phyloP scores from a whole-genome alignment of 225 moss, liverwort and hornwort genomes.

The Anthoceros angustus region DNA sequence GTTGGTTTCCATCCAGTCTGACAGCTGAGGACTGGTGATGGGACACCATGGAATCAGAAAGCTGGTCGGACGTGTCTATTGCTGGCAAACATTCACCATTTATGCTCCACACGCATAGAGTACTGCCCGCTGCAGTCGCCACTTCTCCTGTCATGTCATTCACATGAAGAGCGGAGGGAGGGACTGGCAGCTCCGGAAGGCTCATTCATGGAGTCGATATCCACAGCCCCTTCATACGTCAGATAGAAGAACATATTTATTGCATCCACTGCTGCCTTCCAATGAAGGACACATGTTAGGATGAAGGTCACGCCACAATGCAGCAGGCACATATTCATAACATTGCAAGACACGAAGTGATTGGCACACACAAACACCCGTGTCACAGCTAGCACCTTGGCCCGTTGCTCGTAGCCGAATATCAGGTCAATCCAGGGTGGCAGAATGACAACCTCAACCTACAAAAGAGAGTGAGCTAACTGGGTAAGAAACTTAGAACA shows the following conservation, averaged over 20 bases:
- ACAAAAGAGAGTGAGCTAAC: constrained; percentile 1
- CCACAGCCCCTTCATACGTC: constrained; percentile 94
- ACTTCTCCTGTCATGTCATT: constrained; percentile 95
- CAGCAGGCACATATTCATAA: constrained; percentile 7
- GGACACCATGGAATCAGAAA: constrained; percentile 62
- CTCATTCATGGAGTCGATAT: constrained; percentile 74
- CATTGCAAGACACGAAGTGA: background rate
- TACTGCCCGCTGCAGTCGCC: constrained; percentile 69
- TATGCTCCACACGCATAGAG: constrained; percentile 84
- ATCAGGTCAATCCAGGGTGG: constrained; percentile 99
- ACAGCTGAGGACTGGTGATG: constrained; percentile 64
- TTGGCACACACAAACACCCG: background rate
- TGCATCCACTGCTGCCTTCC: constrained; percentile 88
- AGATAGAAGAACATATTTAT: constrained; percentile 96
- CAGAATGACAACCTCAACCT: constrained; percentile 85
- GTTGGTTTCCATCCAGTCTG: constrained; percentile 82
- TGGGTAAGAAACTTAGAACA: background rate
- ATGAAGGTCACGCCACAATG: constrained; percentile 1
- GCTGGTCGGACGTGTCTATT: constrained; percentile 47
- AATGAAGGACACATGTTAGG: constrained; percentile 5
- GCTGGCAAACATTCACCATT: constrained; percentile 95
- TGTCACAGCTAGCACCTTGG: constrained; percentile 36
- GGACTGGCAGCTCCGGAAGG: constrained; percentile 72
- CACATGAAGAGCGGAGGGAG: constrained; percentile 63
- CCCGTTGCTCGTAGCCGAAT: constrained; percentile 85